Base-by-base conservation (phyloP, 2,329 filamentous ascomycete species). In the Colletotrichum neosansevieriae region DNA sequence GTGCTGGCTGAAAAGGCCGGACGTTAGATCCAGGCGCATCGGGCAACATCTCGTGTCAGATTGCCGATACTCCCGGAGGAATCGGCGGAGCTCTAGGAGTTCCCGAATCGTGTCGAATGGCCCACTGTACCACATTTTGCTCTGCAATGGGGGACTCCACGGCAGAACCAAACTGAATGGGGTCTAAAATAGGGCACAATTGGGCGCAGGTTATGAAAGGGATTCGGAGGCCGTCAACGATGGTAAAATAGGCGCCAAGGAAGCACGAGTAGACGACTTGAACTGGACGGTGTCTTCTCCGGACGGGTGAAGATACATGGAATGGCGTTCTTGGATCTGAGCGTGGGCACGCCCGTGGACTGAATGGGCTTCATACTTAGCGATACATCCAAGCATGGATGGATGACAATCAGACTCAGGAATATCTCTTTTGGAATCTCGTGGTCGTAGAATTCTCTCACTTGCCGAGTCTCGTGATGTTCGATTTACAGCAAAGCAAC, bases 1-100 rank as follows among this genome's bases (percentile, higher is more conserved):
- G 74, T 36, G 70, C 71, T 45, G 71, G 71, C 49, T 70, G 59
- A 70, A 24, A 47, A 50, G 38, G 51, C 34, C 40, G 40, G 49
- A 50, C 54, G n/a, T 54, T 29, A 38, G 12, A 15, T 38, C 36
- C 36, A 38, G 36, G 36, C 36, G 36, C 36, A 15, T 38, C 13
- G 36, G 13, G 15, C 36, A 15, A 38, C 11, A 38, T 4, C 11
- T 15, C 36, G 10, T 15, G 11, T 15, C 36, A 38, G 2, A 15
- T 13, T 38, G 36, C 10, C 36, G 36, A 11, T 12, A 12, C 2
- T 15, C 13, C 11, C 7, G 13, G 12, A 38, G 36, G 36, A 38
- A 38, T 38, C 36, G 13, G 11, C 10, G 10, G 36, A 38, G 36
- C 24, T n/a, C 5, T 4, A 4, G 29, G 12, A 29, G 3, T 7